phyloP scores from a whole-genome alignment of 352 stramenopile genomes.

The Phytophthora meadii region DNA sequence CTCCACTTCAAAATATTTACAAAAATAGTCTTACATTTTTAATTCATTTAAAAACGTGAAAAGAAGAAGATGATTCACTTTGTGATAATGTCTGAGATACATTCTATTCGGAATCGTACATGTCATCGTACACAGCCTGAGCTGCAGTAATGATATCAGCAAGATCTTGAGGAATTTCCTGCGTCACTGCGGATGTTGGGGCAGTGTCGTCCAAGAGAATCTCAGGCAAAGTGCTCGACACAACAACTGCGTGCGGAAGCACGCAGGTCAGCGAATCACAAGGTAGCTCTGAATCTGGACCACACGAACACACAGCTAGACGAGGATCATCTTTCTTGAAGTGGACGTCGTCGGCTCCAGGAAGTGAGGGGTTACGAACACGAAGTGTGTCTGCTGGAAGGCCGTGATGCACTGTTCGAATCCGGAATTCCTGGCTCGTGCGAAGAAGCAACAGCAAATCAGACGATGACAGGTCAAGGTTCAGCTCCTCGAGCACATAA shows the following conservation, averaged over 20 bases:
- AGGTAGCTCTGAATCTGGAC: slow-evolving; percentile 33
- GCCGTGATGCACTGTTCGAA: slow-evolving; percentile 42
- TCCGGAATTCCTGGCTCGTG: slow-evolving; percentile 42
- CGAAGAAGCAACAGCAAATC: slow-evolving; percentile 57
- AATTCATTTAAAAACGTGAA: too few species aligned
- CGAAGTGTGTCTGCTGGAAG: slow-evolving; percentile 34
- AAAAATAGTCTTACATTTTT: background rate
- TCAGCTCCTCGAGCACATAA: slow-evolving; percentile 56
- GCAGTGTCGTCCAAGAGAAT: slow-evolving; percentile 34
- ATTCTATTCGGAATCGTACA: slow-evolving; percentile 31
- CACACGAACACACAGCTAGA: slow-evolving; percentile 51
- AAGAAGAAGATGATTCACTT: too few species aligned
- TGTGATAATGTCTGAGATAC: background rate
- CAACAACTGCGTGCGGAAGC: slow-evolving; percentile 59
- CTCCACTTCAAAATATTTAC: slow-evolving; percentile 17
- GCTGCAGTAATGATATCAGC: slow-evolving; percentile 46
- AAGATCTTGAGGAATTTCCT: slow-evolving; percentile 45
- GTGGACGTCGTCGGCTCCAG: slow-evolving; percentile 36
- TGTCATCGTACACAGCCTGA: slow-evolving; percentile 45
- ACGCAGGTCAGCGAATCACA: slow-evolving; percentile 67
- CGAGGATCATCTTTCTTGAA: slow-evolving; percentile 42
- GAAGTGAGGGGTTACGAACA: slow-evolving; percentile 32
- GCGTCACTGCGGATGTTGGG: slow-evolving; percentile 20
- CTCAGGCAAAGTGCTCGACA: slow-evolving; percentile 39
- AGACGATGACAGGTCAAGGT: slow-evolving; percentile 44